phyloP scores from a whole-genome alignment of 2,329 filamentous ascomycete species.

The Aspergillus pseudoterreus region DNA sequence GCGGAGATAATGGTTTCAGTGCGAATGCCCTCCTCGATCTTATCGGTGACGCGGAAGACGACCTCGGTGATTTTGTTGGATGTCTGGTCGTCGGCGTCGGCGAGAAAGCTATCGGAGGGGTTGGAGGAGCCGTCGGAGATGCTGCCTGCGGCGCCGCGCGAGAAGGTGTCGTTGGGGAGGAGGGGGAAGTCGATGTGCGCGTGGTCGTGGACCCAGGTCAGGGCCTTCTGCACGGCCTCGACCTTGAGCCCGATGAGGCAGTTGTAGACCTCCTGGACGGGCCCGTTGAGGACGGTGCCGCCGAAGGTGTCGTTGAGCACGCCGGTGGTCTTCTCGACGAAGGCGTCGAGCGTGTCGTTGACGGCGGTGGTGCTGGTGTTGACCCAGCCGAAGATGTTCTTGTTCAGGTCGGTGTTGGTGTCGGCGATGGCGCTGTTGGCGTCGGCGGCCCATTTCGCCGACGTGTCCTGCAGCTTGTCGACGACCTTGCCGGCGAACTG shows the following conservation, averaged over 20 bases:
- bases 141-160: constrained; percentile 64
- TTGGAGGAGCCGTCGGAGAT: constrained; percentile 47
- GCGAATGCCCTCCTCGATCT: constrained; percentile 64
- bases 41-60: constrained; percentile 64
- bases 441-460: constrained; percentile 69
- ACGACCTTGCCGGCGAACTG: constrained; percentile 78
- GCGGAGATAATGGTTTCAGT: constrained; percentile 78
- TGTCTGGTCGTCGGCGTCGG: constrained; percentile 68
- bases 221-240: constrained; percentile 73
- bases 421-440: constrained; percentile 68
- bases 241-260: constrained; percentile 90
- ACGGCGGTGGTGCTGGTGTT: constrained; percentile 76
- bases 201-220: constrained; percentile 91
- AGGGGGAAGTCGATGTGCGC: constrained; percentile 77
- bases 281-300: constrained; percentile 72
- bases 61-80: constrained; percentile 79
- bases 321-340: constrained; percentile 72
- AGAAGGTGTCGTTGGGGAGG: constrained; percentile 78
- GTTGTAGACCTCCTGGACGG: constrained; percentile 73
- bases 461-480: constrained; percentile 66
- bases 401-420: constrained; percentile 71
- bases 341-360: constrained; percentile 79
- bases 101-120: constrained; percentile 63
- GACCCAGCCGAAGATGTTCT: constrained; percentile 82
- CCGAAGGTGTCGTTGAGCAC: constrained; percentile 76